These are phyloP conservation scores for Fusarium graminum DNA, from an alignment of 2,329 filamentous ascomycete species.

Conservation along the genomic window DNA sequence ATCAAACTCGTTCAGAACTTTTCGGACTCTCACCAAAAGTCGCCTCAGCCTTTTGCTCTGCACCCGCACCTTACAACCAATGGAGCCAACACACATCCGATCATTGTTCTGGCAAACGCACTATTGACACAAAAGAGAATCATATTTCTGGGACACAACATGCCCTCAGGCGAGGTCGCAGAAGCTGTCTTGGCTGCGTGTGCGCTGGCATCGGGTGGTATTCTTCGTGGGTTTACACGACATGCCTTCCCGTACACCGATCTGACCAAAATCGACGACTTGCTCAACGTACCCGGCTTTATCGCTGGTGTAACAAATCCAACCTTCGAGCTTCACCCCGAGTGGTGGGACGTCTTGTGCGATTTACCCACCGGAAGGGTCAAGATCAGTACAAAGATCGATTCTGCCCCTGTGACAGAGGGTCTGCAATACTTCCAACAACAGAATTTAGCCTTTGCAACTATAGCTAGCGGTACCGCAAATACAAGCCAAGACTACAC, in stretches of 20 bases:
- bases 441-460: constrained; percentile 72
- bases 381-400: constrained; percentile 92
- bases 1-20: constrained; percentile 98
- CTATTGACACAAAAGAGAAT: constrained; percentile 96
- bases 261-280: constrained; percentile 95
- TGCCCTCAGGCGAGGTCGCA: constrained; percentile 94
- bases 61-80: constrained; percentile 95
- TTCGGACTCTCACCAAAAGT: constrained; percentile 82
- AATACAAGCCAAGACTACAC: constrained; percentile 75
- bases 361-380: constrained; percentile 92
- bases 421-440: constrained; percentile 90
- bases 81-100: constrained; percentile 89
- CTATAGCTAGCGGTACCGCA: constrained; percentile 59
- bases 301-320: constrained; percentile 98
- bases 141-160: constrained; percentile 94
- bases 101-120: constrained; percentile 94
- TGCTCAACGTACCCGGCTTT: constrained; percentile 95
- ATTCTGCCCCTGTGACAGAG: constrained; percentile 83
- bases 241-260: constrained; percentile 99
- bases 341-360: constrained; percentile 98
- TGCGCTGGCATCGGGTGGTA: constrained; percentile 89
- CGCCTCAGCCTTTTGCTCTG: constrained; percentile 84
- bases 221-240: constrained; percentile 93
- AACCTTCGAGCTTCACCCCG: constrained; percentile 91
- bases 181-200: constrained; percentile 99